Base-by-base conservation (phyloP, 106 monocot species). In the Dendrobium officinale region DNA sequence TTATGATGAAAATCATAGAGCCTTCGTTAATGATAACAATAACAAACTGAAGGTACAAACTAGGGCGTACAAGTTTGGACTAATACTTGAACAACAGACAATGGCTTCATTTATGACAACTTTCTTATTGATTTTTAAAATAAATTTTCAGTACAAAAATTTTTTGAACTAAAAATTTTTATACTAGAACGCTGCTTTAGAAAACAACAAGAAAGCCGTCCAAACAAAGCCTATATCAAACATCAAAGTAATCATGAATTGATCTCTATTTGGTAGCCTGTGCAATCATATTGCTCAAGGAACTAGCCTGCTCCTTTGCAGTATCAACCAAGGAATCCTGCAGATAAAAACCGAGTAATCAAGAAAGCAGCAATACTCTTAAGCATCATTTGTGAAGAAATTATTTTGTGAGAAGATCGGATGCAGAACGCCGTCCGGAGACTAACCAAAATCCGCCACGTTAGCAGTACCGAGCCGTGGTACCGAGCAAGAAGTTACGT, bases 261-360 rank as follows among this genome's bases (percentile, higher is more conserved):
- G 37, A 37, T 3, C 47, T 29, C 79, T 84, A 91, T 74, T 88
- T 91, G 67, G 91, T 88, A 42, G 93, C 91, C 82, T 95, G 93
- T 5, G 91, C 93, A 56, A 95, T 93, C 51, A 93, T 91, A 80
- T 91, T 95, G 86, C 93, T 95, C 42, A 91, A 85, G 2, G 93
- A 95, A 79, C 73, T 86, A 10, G 95, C 84, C 64, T 93, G 78
- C 82, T 95, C 95, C 89, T 95, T 93, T 6, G 93, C 93, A 5
- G 89, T 87, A 81, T 95, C 95, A 56, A 95, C 95, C 83, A 95
- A 70, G 17, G 90, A 83, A 89, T 95, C 93, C 95, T 95, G 86
- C 16, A 79, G 29, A 67, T 5, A 4, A 51, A 51, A 51, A 51
- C 51, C 0, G 51, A 51, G 51, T 51, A 51, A 51, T 51, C 51